Evolutionary conservation across 2,329 filamentous ascomycete species (phyloP).

Genomic region (Cladophialophora yegresii): DNA sequence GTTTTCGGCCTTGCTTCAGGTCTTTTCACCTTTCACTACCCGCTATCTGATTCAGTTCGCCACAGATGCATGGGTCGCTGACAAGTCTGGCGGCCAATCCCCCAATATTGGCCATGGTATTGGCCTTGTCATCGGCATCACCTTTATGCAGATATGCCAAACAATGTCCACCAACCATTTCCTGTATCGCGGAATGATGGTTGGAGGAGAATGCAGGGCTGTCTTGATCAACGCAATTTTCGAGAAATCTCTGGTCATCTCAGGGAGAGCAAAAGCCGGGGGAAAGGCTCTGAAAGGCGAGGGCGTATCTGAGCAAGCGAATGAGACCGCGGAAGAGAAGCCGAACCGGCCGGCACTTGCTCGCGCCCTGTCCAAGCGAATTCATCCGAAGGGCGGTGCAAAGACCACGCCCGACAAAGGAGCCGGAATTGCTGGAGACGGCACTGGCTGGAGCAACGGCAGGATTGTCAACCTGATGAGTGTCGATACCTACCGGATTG

Average conservation of each 20-base stretch:
- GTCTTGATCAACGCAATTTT: slow-evolving; percentile 85
- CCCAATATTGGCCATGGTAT: slow-evolving; percentile 75
- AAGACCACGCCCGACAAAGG: slow-evolving; percentile 46
- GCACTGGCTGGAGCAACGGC: slow-evolving; percentile 86
- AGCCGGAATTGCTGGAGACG: slow-evolving; percentile 64
- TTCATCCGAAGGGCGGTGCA: slow-evolving; percentile 41
- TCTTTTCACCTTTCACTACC: slow-evolving; percentile 80
- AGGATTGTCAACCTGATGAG: slow-evolving; percentile 92
- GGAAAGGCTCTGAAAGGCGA: slow-evolving; percentile 57
- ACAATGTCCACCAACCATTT: slow-evolving; percentile 85
- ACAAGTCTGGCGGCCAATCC: slow-evolving; percentile 52
- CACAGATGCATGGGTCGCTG: slow-evolving; percentile 71
- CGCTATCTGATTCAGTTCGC: slow-evolving; percentile 87
- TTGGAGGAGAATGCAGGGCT: slow-evolving; percentile 79
- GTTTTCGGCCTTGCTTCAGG: slow-evolving; percentile 69
- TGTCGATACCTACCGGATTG: slow-evolving; percentile 89
- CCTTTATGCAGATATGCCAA: slow-evolving; percentile 79
- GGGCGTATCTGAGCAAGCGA: slow-evolving; percentile 54
- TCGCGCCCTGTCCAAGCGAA: slow-evolving; percentile 43
- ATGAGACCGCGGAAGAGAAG: slow-evolving; percentile 48
- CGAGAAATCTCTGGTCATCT: slow-evolving; percentile 88
- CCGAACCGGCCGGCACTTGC: slow-evolving; percentile 33
- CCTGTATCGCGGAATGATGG: slow-evolving; percentile 87
- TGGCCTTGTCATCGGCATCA: slow-evolving; percentile 81
- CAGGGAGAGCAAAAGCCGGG: slow-evolving; percentile 82